Evolutionary conservation across 352 stramenopile genomes (phyloP).

Genomic region (Elongisporangium anandrum): DNA sequence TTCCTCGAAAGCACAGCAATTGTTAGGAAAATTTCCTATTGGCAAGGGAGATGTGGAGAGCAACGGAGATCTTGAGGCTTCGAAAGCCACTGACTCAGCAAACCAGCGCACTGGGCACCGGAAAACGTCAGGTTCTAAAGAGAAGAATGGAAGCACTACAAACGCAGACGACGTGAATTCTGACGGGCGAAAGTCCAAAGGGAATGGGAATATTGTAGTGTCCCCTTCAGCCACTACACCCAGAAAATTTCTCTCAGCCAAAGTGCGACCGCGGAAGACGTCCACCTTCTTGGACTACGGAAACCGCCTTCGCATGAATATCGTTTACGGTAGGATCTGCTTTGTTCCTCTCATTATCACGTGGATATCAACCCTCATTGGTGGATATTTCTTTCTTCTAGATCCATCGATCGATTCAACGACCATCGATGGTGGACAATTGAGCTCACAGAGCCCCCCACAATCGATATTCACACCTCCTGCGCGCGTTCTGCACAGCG

Average conservation of each 20-base stretch:
- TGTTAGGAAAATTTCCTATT: background rate
- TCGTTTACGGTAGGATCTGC: background rate
- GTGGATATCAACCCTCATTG: background rate
- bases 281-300: background rate
- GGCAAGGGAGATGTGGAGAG: background rate
- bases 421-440: background rate
- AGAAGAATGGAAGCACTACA: background rate
- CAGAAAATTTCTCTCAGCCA: background rate
- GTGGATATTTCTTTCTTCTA: background rate
- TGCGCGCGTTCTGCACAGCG: background rate
- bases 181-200: background rate
- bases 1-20: background rate
- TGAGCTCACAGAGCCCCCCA: background rate
- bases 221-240: background rate
- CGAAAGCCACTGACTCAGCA: background rate
- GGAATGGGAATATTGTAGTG: background rate
- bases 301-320: background rate
- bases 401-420: background rate
- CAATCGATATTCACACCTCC: background rate
- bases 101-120: background rate
- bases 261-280: background rate
- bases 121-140: background rate
- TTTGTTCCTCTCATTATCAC: background rate
- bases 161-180: too few relatives aligned
- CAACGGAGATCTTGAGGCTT: background rate